A percentile compares a stretch with the other conserved stretches of the same genome.
Conservation (phyloP, 306 rosid genomes). For the Gynostemma pentaphyllum region DNA sequence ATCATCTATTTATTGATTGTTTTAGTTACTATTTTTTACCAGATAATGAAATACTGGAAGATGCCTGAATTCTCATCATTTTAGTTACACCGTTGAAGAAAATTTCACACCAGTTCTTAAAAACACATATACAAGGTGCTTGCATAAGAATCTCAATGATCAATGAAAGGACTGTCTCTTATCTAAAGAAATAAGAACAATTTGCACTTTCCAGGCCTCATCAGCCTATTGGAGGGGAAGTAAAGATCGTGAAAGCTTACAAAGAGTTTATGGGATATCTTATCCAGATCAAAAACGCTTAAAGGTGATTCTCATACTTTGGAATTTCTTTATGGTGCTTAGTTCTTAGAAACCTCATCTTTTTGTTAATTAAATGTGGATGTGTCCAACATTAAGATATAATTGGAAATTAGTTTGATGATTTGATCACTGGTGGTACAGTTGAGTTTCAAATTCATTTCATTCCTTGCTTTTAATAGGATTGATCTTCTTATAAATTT, state of each 20-base stretch:
- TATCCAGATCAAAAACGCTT: conserved; percentile 83
- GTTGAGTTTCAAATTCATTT: background rate
- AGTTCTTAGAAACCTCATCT: background rate
- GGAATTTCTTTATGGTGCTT: background rate
- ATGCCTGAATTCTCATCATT: no score
- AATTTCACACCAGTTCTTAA: background rate
- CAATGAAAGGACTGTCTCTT: background rate
- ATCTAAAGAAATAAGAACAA: no score
- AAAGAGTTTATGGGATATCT: conserved; percentile 94
- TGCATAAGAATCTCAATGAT: no score
- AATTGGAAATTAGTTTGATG: background rate
- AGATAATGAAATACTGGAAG: background rate
- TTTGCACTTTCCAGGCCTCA: conserved; percentile 65
- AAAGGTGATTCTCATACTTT: conserved; percentile 39
- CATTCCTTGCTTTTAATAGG: conserved; percentile 9
- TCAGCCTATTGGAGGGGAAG: conserved; percentile 97
- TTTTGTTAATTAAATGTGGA: background rate
- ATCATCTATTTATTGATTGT: background rate
- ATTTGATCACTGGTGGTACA: background rate
- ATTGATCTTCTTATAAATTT: conserved; percentile 7
- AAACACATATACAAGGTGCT: background rate
- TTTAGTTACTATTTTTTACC: background rate
- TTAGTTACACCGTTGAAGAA: background rate
- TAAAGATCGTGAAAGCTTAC: conserved; percentile 84
- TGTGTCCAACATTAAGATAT: background rate